Conservation (phyloP, 2,329 filamentous ascomycete genomes). For the Sodiomyces alkalinus region DNA sequence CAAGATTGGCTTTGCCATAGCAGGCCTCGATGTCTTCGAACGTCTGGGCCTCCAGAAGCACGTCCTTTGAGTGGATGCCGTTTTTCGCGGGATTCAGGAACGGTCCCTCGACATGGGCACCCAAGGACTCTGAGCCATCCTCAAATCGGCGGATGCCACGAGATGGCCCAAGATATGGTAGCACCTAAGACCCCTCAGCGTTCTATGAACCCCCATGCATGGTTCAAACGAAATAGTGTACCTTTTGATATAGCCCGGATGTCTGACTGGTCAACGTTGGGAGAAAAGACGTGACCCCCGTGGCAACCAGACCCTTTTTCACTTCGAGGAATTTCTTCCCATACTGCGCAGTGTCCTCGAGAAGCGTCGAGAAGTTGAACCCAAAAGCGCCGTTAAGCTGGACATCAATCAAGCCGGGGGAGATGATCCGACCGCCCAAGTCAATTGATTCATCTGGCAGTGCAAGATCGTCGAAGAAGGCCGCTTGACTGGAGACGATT, state of each 20-base stretch:
- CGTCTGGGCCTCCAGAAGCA: constrained; percentile 49
- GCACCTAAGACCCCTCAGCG: constrained; percentile 30
- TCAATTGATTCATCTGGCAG: constrained; percentile 64
- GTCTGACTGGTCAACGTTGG: constrained; percentile 74
- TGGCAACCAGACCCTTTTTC: constrained; percentile 57
- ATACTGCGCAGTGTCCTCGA: constrained; percentile 54
- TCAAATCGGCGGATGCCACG: constrained; percentile 40
- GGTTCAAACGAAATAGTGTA: too few species aligned
- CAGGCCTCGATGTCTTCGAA: constrained; percentile 52
- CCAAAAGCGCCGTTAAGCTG: constrained; percentile 88
- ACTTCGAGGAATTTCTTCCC: constrained; percentile 55
- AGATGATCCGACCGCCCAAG: constrained; percentile 67
- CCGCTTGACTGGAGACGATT: constrained; percentile 55
- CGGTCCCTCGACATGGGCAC: constrained; percentile 82
- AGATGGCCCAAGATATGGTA: constrained; percentile 66
- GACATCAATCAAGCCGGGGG: constrained; percentile 77
- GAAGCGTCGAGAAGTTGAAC: constrained; percentile 76
- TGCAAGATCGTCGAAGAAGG: constrained; percentile 52
- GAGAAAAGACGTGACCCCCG: constrained; percentile 76
- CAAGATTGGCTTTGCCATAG: constrained; percentile 59
- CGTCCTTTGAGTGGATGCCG: constrained; percentile 65
- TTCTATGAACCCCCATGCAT: too few species aligned
- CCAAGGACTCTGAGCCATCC: constrained; percentile 72
- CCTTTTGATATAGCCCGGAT: constrained; percentile 68
- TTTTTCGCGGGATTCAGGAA: constrained; percentile 76